Conservation (phyloP, 2,329 filamentous ascomycete genomes). For the Penicillium digitatum region DNA sequence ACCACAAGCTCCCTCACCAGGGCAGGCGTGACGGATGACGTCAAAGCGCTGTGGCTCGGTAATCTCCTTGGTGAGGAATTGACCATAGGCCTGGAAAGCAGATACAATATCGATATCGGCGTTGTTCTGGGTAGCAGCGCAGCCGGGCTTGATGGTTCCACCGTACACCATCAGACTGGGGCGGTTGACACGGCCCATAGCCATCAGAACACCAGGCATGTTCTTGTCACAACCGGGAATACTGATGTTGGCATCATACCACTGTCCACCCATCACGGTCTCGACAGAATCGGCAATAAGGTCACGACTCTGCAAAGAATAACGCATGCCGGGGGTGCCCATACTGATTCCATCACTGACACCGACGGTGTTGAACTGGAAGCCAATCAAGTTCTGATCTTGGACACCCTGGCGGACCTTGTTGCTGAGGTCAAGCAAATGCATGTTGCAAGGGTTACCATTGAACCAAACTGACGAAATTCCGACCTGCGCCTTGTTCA, state of each 20-base stretch:
- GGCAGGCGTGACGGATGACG: conserved; percentile 88
- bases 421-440: conserved; percentile 83
- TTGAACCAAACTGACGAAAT: conserved; percentile 98
- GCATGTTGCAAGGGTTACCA: conserved; percentile 99
- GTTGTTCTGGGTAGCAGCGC: conserved; percentile 68
- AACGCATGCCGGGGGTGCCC: conserved; percentile 96
- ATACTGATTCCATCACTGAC: conserved; percentile 98
- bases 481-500: conserved; percentile 95
- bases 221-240: conserved; percentile 99
- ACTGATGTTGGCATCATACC: conserved; percentile 97
- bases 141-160: conserved; percentile 88
- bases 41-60: conserved; percentile 88
- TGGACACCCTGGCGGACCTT: conserved; percentile 69
- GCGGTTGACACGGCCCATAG: conserved; percentile 91
- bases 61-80: conserved; percentile 89
- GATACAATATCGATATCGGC: conserved; percentile 87
- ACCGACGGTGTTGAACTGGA: conserved; percentile 98
- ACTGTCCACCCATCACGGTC: conserved; percentile 97
- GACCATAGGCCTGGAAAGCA: conserved; percentile 95
- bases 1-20: conserved; percentile 76
- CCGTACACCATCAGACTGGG: conserved; percentile 98
- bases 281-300: conserved; percentile 98
- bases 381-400: conserved; percentile 77
- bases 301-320: conserved; percentile 88
- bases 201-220: conserved; percentile 90